Evolutionary conservation across 2,329 filamentous ascomycete genomes (phyloP), one percentile per base, ranked within the genome.

Genomic region (Fusarium multiceps): DNA sequence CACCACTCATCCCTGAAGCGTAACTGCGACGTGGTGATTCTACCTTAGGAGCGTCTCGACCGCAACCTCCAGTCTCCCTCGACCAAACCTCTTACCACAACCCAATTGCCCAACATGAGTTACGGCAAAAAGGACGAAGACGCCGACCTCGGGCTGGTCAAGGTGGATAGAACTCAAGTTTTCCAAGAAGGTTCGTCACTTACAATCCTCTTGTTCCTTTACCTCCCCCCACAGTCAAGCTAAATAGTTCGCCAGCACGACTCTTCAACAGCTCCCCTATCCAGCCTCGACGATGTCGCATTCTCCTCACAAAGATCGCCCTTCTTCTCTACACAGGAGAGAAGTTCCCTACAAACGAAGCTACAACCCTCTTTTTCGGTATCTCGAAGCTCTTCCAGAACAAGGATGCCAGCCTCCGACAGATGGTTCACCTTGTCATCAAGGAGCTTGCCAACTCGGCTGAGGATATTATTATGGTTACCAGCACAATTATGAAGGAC

Each of bases 91-190:
- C 46, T 62, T 21, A 59, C 71, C 69, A 68, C 73, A 72, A 76
- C 74, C 75, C 74, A 77, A 75, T 76, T 77, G 82, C 83, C 83
- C 84, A 89, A 75, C 79, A 97, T 97, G 94, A 96, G 92, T 84
- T 97, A 96, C 89, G 91, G 95, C 86, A 99, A 99, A 86, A 98
- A 97, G 87, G 95, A 99, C 83, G 96, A 98, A 88, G 96, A 99
- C 86, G 93, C 91, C 79, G 95, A 98, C 80, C 89, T 91, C 80
- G 91, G 92, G 79, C 88, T 98, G 85, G 92, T 98, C 87, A 97
- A 95, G 88, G 93, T 98, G 78, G 96, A 99, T 85, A 92, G 97
- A 78, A 98, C 95, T 60, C 94, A 95, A 76, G 96, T 99, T 72
- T 98, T 98, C 82, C 96, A 98, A 86, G 96, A 99, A 91, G 96